Conservation (phyloP, 2,329 filamentous ascomycete species). For the Aspergillus niger region DNA sequence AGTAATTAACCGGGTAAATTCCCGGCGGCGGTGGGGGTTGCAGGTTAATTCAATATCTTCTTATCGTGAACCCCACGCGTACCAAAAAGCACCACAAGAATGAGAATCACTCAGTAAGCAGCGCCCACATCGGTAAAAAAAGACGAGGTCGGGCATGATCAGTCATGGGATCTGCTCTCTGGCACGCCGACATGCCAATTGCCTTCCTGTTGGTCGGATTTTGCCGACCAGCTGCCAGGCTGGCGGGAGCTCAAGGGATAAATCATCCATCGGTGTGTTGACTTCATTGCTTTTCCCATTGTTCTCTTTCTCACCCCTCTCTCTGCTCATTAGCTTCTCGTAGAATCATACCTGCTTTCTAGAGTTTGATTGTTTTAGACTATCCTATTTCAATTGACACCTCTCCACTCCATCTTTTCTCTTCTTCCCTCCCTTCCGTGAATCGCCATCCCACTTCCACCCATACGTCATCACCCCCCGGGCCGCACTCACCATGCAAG, state of each 20-base stretch:
- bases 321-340: background rate
- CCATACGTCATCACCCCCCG: constrained; percentile 5
- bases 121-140: background rate
- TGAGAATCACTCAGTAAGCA: background rate
- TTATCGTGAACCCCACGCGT: background rate
- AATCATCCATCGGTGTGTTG: background rate
- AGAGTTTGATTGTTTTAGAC: background rate
- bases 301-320: background rate
- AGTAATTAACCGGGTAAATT: constrained; percentile 27
- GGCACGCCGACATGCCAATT: background rate
- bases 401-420: background rate
- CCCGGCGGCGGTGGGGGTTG: constrained; percentile 18
- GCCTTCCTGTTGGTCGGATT: constrained; percentile 2
- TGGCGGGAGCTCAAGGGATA: constrained; percentile 2
- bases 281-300: background rate
- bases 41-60: constrained; percentile 10
- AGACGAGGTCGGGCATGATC: background rate
- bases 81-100: background rate
- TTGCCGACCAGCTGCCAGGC: constrained; percentile 1
- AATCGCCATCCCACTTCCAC: background rate
- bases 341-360: background rate
- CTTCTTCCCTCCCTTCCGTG: background rate
- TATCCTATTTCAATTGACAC: background rate
- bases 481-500: constrained; percentile 42
- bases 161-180: background rate